Conservation (phyloP, 2,329 filamentous ascomycete species). For the Ascocoryne sarcoides region DNA sequence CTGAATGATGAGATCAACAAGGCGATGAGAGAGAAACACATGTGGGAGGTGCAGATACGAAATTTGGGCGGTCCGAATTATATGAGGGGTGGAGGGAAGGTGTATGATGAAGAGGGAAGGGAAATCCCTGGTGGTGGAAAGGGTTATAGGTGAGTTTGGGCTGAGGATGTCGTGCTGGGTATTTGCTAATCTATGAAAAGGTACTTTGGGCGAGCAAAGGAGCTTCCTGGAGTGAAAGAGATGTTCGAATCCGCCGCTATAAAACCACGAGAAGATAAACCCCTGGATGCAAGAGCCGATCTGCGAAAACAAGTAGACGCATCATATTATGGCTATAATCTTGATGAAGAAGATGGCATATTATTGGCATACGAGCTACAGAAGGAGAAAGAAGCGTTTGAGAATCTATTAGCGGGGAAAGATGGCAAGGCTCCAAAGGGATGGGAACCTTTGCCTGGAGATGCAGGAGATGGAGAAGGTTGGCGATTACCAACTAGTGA, state of each 20-base stretch:
- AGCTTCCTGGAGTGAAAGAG: slow-evolving; percentile 92
- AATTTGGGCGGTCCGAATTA: slow-evolving; percentile 97
- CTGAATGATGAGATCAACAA: slow-evolving; percentile 99
- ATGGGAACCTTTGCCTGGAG: slow-evolving; percentile 84
- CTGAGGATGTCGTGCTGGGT: too few species aligned
- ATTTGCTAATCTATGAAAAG: too few species aligned
- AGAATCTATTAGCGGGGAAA: slow-evolving; percentile 52
- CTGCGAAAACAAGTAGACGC: slow-evolving; percentile 75
- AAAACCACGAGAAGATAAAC: slow-evolving; percentile 48
- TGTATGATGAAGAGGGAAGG: slow-evolving; percentile 45
- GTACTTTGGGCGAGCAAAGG: slow-evolving; percentile 84
- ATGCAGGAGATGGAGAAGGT: slow-evolving; percentile 69
- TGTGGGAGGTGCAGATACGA: slow-evolving; percentile 96
- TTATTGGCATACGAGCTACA: slow-evolving; percentile 71
- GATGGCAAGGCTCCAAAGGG: slow-evolving; percentile 53
- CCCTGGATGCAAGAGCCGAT: slow-evolving; percentile 58
- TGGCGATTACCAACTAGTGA: slow-evolving; percentile 83
- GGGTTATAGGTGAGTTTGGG: slow-evolving; percentile 79
- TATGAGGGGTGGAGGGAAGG: slow-evolving; percentile 39
- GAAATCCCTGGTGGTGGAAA: slow-evolving; percentile 64
- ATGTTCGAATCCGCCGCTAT: slow-evolving; percentile 73
- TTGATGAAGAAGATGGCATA: slow-evolving; percentile 81
- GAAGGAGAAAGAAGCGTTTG: slow-evolving; percentile 75
- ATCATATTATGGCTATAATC: slow-evolving; percentile 89
- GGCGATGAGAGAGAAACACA: slow-evolving; percentile 96